These are phyloP conservation scores for Solanum ossicruentum DNA, from an alignment of 257 asterid genomes.

Conservation along the genomic window DNA sequence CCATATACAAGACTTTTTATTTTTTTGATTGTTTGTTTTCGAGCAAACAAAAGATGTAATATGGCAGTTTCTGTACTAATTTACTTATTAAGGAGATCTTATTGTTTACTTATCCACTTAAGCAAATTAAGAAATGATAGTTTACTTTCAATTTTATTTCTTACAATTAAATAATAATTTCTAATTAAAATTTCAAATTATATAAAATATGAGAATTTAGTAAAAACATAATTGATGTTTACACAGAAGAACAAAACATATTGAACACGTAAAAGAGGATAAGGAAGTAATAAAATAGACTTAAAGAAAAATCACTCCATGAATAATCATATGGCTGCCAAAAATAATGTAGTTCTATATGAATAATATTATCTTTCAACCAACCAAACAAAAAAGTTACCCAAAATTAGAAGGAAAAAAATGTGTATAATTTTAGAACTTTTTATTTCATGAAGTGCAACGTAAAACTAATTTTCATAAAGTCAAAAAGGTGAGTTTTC, in stretches of 20 bases:
- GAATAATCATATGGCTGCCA: background rate
- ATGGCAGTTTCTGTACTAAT: too few species aligned
- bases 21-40: too few species aligned
- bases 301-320: background rate
- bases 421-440: background rate
- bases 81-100: too few species aligned
- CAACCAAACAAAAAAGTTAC: background rate
- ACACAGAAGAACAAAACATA: background rate
- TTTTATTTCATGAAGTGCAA: background rate
- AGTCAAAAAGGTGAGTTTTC: background rate
- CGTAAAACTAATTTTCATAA: background rate
- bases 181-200: background rate
- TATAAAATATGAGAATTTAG: background rate
- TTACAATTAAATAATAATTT: background rate
- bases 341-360: background rate
- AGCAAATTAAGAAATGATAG: background rate
- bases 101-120: too few species aligned
- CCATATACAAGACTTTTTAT: too few species aligned
- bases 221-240: background rate
- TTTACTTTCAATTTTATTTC: background rate
- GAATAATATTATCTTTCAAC: background rate
- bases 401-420: background rate
- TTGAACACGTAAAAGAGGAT: background rate
- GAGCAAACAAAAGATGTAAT: too few species aligned
- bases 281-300: background rate